Evolutionary conservation across 2,329 filamentous ascomycete genomes (phyloP).

Genomic region (Colletotrichum lini): DNA sequence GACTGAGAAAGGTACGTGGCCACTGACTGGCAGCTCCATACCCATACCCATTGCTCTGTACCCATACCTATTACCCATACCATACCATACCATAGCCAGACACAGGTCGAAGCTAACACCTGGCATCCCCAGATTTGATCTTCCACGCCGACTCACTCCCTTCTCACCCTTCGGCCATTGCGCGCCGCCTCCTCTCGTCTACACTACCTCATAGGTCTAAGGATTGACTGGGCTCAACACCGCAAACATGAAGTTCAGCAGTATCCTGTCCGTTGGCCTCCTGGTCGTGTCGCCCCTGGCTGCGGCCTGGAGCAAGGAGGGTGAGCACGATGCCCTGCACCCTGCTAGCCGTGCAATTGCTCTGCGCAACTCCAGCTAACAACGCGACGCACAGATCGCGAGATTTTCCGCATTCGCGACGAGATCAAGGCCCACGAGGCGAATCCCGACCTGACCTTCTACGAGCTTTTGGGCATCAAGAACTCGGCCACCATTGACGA

Average conservation of each 20-base stretch:
- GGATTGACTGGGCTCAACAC: constrained; percentile 41
- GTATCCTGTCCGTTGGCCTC: constrained; percentile 77
- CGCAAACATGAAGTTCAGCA: constrained; percentile 79
- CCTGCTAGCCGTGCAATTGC: background rate
- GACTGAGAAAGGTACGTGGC: constrained; percentile 28
- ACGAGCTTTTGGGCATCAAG: constrained; percentile 88
- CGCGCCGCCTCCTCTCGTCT: constrained; percentile 18
- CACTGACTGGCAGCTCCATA: constrained; percentile 33
- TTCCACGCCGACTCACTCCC: constrained; percentile 13
- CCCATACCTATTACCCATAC: background rate
- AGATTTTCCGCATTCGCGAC: constrained; percentile 96
- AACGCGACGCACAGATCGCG: constrained; percentile 77
- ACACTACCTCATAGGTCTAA: background rate
- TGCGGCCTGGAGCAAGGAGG: constrained; percentile 89
- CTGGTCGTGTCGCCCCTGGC: constrained; percentile 77
- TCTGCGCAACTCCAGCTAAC: constrained; percentile 27
- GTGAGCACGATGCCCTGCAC: constrained; percentile 58
- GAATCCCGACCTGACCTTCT: constrained; percentile 87
- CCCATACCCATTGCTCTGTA: constrained; percentile 4
- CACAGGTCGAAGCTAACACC: constrained; percentile 37
- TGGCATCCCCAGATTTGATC: constrained; percentile 32
- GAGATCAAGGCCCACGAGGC: constrained; percentile 81
- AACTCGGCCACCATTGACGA: constrained; percentile 84
- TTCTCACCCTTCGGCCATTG: constrained; percentile 19
- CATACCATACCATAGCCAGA: background rate